Percentiles rank a stretch among this genome's conserved stretches.
phyloP scores from a whole-genome alignment of 108 stramenopile genomes.

The Fistulifera pelliculosa region DNA sequence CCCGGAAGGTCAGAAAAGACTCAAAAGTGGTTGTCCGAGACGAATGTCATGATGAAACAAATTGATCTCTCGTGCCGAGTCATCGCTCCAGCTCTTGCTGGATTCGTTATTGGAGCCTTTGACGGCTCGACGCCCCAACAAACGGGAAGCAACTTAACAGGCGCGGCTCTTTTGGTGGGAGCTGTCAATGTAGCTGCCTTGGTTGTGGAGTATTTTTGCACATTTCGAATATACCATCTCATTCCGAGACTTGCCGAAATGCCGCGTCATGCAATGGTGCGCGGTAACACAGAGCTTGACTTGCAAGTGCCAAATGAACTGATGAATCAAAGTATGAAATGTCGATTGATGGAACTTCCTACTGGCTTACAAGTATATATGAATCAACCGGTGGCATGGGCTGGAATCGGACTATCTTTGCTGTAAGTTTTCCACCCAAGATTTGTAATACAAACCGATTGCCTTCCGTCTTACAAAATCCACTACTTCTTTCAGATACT shows the following conservation, averaged over 20 bases:
- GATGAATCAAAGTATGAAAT: no score
- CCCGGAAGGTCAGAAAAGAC: not conserved
- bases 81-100: slow-evolving; percentile 39
- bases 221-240: slow-evolving; percentile 19
- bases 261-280: not conserved
- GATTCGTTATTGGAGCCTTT: slow-evolving; percentile 23
- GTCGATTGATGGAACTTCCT: slow-evolving; percentile 7
- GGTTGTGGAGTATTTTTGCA: slow-evolving; percentile 43
- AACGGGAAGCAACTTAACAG: not conserved
- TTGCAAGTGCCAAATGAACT: no score
- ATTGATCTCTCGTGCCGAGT: slow-evolving; percentile 47
- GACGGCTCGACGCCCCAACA: not conserved
- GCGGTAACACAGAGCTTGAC: no score
- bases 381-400: slow-evolving; percentile 27
- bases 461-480: no score
- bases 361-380: slow-evolving; percentile 25
- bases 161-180: slow-evolving; percentile 39
- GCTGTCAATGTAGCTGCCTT: slow-evolving; percentile 33
- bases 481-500: slow-evolving; percentile 14
- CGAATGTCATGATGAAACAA: slow-evolving; percentile 54
- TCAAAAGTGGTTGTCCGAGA: slow-evolving; percentile 35
- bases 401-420: slow-evolving; percentile 38
- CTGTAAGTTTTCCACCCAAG: slow-evolving; percentile 17
- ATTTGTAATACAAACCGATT: slow-evolving; percentile 10
- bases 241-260: slow-evolving; percentile 9